Evolutionary conservation across 2,329 filamentous ascomycete genomes (phyloP).

Genomic region (Pyricularia sp.): DNA sequence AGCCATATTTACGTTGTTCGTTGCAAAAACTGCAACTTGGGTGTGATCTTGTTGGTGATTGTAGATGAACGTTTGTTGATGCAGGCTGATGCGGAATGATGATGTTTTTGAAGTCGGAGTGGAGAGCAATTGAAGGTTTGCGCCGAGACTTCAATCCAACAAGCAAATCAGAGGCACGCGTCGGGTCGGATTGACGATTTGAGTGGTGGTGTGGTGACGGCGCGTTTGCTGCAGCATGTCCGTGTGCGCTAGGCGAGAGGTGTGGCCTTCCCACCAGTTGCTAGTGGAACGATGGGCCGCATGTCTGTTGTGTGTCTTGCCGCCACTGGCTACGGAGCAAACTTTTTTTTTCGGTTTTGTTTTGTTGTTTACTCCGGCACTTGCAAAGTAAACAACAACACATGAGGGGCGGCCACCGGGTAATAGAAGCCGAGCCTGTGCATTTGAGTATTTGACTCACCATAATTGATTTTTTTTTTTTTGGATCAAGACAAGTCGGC

Average conservation of each 20-base stretch:
- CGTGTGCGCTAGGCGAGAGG: not conserved
- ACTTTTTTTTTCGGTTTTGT: not conserved
- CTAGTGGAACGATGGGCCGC: not conserved
- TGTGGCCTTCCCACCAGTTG: not conserved
- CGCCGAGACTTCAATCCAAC: not conserved
- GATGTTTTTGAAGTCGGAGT: not conserved
- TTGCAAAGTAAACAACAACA: conserved; percentile 1
- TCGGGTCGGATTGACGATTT: not conserved
- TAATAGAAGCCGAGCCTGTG: not conserved
- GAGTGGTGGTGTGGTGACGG: not conserved
- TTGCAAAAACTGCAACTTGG: not conserved
- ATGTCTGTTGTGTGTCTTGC: not conserved
- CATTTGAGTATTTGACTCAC: not conserved
- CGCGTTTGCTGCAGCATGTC: not conserved
- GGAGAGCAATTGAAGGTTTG: not conserved
- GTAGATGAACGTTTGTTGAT: not conserved
- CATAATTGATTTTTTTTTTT: not conserved
- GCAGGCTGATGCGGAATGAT: not conserved
- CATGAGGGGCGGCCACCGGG: not conserved
- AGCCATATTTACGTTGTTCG: conserved; percentile 22
- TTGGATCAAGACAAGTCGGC: not conserved
- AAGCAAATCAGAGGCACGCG: not conserved
- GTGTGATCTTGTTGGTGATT: not conserved
- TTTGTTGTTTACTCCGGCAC: not conserved
- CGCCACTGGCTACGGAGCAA: not conserved